A percentile compares a stretch with the other conserved stretches of the same genome.
phyloP scores from a whole-genome alignment of 352 stramenopile genomes.

The Pythium aphanidermatum region DNA sequence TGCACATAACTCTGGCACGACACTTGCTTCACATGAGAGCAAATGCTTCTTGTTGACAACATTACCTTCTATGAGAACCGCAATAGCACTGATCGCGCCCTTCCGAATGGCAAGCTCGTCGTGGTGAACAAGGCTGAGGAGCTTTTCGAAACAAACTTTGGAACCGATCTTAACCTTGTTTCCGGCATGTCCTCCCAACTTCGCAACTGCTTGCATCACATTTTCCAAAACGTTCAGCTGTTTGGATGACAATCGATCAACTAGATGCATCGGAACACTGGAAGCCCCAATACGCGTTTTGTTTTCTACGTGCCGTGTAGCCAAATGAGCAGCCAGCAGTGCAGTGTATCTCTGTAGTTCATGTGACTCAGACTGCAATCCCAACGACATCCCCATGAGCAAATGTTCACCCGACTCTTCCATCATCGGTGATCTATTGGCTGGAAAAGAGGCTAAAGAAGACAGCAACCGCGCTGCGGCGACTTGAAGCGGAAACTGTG shows the following conservation, averaged over 20 bases:
- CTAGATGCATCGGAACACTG: constrained; percentile 29
- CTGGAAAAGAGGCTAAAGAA: constrained; percentile 33
- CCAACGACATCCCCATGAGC: constrained; percentile 26
- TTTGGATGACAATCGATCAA: constrained; percentile 65
- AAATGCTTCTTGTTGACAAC: constrained; percentile 67
- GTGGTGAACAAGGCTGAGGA: constrained; percentile 57
- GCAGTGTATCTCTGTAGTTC: constrained; percentile 53
- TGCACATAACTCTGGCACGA: constrained; percentile 48
- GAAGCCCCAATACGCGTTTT: constrained; percentile 54
- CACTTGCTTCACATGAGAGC: constrained; percentile 45
- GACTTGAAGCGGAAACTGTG: constrained; percentile 23
- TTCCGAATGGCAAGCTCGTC: constrained; percentile 60
- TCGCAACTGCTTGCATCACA: constrained; percentile 53
- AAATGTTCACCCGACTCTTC: constrained; percentile 33
- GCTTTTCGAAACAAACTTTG: constrained; percentile 68
- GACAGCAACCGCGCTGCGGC: constrained; percentile 34
- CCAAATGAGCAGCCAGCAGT: constrained; percentile 47
- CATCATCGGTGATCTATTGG: constrained; percentile 42
- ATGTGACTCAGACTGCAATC: constrained; percentile 44
- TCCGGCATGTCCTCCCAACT: constrained; percentile 59
- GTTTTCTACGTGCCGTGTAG: constrained; percentile 55
- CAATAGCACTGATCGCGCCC: constrained; percentile 46
- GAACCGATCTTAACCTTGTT: constrained; percentile 78
- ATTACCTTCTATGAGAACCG: constrained; percentile 58
- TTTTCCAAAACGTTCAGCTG: constrained; percentile 64